Evolutionary conservation across 768 basidiomycete genomes (phyloP).

Genomic region (Kwoniella dendrophila): DNA sequence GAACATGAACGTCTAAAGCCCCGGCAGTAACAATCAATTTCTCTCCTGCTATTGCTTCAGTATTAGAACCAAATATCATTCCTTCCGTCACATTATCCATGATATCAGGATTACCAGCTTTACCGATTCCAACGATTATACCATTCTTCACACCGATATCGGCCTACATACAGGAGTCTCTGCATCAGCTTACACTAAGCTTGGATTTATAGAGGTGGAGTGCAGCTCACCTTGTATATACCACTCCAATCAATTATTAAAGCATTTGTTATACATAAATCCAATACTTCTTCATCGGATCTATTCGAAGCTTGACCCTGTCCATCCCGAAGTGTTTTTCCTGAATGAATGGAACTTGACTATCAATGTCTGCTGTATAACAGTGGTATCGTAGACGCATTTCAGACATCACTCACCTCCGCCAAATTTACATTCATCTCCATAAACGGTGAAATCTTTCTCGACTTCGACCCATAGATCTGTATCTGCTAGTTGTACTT

Average conservation of each 20-base stretch:
- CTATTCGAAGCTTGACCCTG: conserved; percentile 89
- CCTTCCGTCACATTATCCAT: conserved; percentile 75
- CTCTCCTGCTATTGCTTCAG: conserved; percentile 95
- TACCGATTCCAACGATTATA: conserved; percentile 83
- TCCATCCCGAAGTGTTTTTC: conserved; percentile 92
- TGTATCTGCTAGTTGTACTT: conserved; percentile 85
- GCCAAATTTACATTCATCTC: conserved; percentile 97
- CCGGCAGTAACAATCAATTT: conserved; percentile 92
- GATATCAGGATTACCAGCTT: conserved; percentile 92
- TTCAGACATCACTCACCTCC: conserved; percentile 64
- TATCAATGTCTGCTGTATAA: not conserved
- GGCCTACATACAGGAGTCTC: conserved; percentile 66
- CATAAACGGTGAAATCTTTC: conserved; percentile 82
- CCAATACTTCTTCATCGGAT: conserved; percentile 69
- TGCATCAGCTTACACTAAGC: not conserved
- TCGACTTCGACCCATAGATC: conserved; percentile 90
- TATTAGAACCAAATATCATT: conserved; percentile 83
- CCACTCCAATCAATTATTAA: conserved; percentile 92
- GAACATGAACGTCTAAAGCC: conserved; percentile 85
- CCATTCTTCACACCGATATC: conserved; percentile 91
- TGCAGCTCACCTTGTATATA: conserved; percentile 77
- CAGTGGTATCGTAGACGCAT: not conserved
- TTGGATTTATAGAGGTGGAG: not conserved
- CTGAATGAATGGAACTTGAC: conserved; percentile 56
- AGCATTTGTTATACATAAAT: conserved; percentile 93